phyloP scores from a whole-genome alignment of 768 basidiomycete genomes.

The Mycena belliarum region DNA sequence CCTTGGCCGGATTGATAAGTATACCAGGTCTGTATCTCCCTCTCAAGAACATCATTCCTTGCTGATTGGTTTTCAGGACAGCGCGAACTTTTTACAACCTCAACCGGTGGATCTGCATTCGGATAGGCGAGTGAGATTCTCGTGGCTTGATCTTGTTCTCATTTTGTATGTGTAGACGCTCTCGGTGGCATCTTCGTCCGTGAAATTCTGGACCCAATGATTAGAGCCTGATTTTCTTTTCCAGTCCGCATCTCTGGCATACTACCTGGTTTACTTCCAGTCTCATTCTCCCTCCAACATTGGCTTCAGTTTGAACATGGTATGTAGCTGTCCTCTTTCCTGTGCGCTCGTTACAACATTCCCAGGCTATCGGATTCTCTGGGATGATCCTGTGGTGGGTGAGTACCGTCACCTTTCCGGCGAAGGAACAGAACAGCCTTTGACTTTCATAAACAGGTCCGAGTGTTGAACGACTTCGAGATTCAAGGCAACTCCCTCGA shows the following conservation, averaged over 20 bases:
- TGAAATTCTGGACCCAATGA: not conserved
- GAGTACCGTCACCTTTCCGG: not conserved
- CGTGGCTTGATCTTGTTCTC: not conserved
- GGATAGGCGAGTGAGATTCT: conserved; percentile 22
- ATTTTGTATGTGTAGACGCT: conserved; percentile 26
- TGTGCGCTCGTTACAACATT: too few species aligned
- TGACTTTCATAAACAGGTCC: conserved; percentile 5
- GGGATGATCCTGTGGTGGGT: conserved; percentile 43
- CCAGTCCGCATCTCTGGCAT: conserved; percentile 36
- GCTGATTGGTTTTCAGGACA: conserved; percentile 16
- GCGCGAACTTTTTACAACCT: conserved; percentile 40
- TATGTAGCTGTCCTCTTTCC: conserved; percentile 20
- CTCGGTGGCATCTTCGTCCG: conserved; percentile 46
- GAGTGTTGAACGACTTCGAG: conserved; percentile 33
- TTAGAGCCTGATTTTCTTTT: not conserved
- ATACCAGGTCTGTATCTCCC: conserved; percentile 24
- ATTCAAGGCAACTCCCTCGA: conserved; percentile 28
- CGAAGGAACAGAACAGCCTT: not conserved
- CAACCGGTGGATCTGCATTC: conserved; percentile 39
- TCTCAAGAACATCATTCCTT: not conserved
- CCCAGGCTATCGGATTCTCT: conserved; percentile 43
- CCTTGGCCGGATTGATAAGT: conserved; percentile 43
- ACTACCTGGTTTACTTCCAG: conserved; percentile 40
- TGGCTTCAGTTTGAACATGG: conserved; percentile 45
- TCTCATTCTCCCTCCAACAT: conserved; percentile 34